Evolutionary conservation across 306 rosid genomes (phyloP), one percentile per base, ranked within the genome.

Genomic region (Myrica gale): DNA sequence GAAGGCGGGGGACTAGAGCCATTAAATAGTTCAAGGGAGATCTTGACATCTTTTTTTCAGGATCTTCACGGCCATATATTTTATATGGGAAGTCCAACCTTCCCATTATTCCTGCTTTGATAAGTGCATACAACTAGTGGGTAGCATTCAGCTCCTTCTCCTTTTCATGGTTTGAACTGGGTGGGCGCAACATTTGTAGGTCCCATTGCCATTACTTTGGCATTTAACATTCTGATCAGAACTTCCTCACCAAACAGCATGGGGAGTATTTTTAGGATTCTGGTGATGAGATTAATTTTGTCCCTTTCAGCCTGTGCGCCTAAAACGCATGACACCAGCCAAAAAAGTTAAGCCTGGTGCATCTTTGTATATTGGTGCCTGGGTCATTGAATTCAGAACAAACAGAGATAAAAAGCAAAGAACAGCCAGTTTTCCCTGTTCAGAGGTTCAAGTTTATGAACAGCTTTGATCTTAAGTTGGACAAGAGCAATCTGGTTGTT

Each of bases 161-260:
- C 68, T 71, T 80, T 55, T 80, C 87, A 62, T 63, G 83, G 66
- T 75, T 75, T 68, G 60, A 80, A 54, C 54, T 57, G 9, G 79
- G 76, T 81, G 73, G 81, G 53, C 16, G 73, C 21, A 83, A 58
- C 47, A 57, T 9, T 39, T 55, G 79, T 76, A 52, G 82, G 87
- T 42, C 72, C 78, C 68, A 42, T 3, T 68, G 69, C 44, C 77
- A 76, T 76, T 71, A 57, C 74, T 66, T 54, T 75, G 48, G 69
- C 77, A 54, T 66, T 74, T 68, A 75, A 61, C 50, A n/a, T 54
- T n/a, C 66, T 69, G 62, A 41, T 57, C 47, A 73, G 51, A 66
- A 78, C 79, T 79, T 72, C 55, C 50, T 66, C 70, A 79, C 84
- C 84, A 83, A 76, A 76, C 83, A 71, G 78, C 75, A 71, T 17